Base-by-base conservation (phyloP, 768 basidiomycete genomes). In the button mushroom (Agaricus bisporus) region DNA sequence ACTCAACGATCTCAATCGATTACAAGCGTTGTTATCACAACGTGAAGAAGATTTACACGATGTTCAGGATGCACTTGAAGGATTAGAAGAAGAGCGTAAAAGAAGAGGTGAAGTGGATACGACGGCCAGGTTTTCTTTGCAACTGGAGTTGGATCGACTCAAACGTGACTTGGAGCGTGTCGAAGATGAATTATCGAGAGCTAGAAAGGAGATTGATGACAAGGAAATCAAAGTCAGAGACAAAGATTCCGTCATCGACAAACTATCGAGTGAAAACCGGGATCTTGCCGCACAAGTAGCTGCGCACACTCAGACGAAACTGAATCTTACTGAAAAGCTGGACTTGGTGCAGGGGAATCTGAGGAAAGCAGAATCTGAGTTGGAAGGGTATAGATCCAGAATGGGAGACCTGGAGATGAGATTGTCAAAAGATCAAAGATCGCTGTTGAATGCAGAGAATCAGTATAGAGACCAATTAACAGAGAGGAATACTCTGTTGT, bases 401-500 rank as follows among this genome's bases (percentile, higher is more conserved):
- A 76, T 86, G 3, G 73, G 77, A 15, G 89, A 93, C 22, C 70
- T 97, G 43, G 95, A 98, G 71, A 76, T 78, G 56, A 74, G 91
- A 54, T 68, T 95, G 57, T 80, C 82, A 38, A 91, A 91, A 67
- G 92, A 94, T 58, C 89, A 93, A 66, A 75, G 88, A 36, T 75
- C 81, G 39, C 64, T 93, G 55, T 65, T 91, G 57, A 66, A 70
- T 20, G 82, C 85, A 2, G 93, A 95, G 68, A 80, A 71, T 50
- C 86, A 91, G 68, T 93, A 90, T 64, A 78, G 94, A 25, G 91
- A 95, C 68, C 95, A 98, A 70, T 68, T 95, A 32, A 93, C 91
- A 15, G 95, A 98, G 73, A 76, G 93, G 52, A 97, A 94, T 66
- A 94, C 92, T 22, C 74, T 98, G 28, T 71, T 98, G 49, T 73